Base-by-base conservation (phyloP, 371 early-diverging fungal genomes). In the Mortierella sp. region DNA sequence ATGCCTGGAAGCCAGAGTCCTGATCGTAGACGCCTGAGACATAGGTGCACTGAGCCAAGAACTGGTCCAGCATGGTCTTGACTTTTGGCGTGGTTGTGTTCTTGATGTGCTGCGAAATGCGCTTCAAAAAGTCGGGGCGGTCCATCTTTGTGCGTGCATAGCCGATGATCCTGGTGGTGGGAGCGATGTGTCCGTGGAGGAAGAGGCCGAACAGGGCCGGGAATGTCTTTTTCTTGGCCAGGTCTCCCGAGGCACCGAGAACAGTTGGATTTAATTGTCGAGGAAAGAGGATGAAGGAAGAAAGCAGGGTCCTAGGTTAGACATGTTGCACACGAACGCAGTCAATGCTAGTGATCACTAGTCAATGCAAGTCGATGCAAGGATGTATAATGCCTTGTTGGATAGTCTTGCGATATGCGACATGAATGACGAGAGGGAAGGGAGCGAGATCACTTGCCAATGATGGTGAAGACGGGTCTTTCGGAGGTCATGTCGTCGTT, bases 161-260 rank as follows among this genome's bases (percentile, higher is more conserved):
- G 50, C 98, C 99, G 34, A 99, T 90, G 81, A 99, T 97, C 61
- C 92, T 89, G 31, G 93, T 89, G 69, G 94, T 92, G n/a, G 90
- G 88, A 11, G 96, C 96, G n/a, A 98, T 90, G 82, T 95, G 95
- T 8, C 90, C 90, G 82, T 94, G 91, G 64, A 90, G 91, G 88
- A 90, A 97, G 67, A 97, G 94, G 71, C 93, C 95, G 84, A 94
- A 99, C 44, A 98, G 93, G 11, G 99, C 97, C 37, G 99, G 99
- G 85, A 97, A 98, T 31, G 99, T 97, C 92, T 99, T 99, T 82
- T 97, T 97, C 92, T 96, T 97, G 69, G 97, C 98, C 78, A 98
- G 91, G 81, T 98, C 98, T 61, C 98, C 97, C 28, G 96, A 96
- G 16, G 97, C 97, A 73, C 97, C 97, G 59, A 97, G 92, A 11